phyloP scores from a whole-genome alignment of 768 basidiomycete species.

The Hygrocybe punicea region DNA sequence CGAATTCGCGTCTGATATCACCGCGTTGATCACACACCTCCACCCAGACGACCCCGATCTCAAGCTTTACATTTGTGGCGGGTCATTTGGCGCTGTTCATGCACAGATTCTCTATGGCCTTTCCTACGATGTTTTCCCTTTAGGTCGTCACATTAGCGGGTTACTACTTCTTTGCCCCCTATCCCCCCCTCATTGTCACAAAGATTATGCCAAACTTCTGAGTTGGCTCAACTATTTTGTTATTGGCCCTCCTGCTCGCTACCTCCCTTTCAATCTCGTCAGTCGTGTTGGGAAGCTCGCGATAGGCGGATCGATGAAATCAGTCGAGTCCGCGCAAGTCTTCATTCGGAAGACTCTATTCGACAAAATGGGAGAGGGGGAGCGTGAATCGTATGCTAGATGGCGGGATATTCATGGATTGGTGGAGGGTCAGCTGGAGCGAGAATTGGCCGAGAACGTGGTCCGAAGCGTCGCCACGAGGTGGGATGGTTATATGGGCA shows the following conservation, averaged over 20 bases:
- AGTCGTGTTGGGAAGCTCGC: constrained; percentile 30
- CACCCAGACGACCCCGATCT: constrained; percentile 42
- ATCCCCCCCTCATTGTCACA: constrained; percentile 33
- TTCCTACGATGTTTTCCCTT: constrained; percentile 49
- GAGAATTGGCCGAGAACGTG: constrained; percentile 40
- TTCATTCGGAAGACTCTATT: constrained; percentile 41
- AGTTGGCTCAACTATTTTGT: constrained; percentile 46
- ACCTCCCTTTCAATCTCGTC: constrained; percentile 41
- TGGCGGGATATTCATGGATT: constrained; percentile 43
- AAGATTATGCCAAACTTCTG: constrained; percentile 44
- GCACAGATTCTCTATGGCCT: constrained; percentile 58
- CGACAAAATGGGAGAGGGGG: constrained; percentile 36
- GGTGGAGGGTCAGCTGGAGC: constrained; percentile 44
- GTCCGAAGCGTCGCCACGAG: constrained; percentile 46
- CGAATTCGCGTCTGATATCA: constrained; percentile 43
- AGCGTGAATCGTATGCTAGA: constrained; percentile 34
- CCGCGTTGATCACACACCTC: constrained; percentile 47
- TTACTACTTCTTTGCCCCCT: constrained; percentile 46
- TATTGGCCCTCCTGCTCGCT: constrained; percentile 43
- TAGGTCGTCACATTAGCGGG: constrained; percentile 44
- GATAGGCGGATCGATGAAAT: constrained; percentile 37
- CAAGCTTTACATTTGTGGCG: constrained; percentile 49
- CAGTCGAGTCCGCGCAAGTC: constrained; percentile 39
- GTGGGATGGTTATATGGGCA: constrained; percentile 52
- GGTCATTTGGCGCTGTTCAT: constrained; percentile 52